phyloP scores from a whole-genome alignment of 148 eudicot species.

The Amaranthus palmeri region DNA sequence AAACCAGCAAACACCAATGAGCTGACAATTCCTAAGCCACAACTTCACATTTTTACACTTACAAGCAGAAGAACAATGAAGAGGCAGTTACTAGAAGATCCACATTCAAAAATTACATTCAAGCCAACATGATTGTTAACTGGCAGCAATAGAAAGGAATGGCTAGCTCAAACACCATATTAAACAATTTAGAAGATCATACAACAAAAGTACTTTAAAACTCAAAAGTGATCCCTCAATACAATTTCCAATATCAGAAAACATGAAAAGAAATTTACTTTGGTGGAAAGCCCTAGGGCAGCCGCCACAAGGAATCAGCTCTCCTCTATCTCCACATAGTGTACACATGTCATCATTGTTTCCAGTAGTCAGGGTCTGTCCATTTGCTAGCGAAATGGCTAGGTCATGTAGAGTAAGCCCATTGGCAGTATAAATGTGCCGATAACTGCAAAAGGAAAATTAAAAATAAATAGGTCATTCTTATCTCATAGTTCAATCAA shows the following conservation, averaged over 20 bases:
- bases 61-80: neutral
- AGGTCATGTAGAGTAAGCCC: constrained; percentile 89
- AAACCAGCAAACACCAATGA: neutral
- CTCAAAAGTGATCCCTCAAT: neutral
- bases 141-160: neutral
- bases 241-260: neutral
- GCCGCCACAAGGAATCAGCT: constrained; percentile 64
- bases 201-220: neutral
- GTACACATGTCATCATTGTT: constrained; percentile 94
- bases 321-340: constrained; percentile 84
- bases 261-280: constrained; percentile 23
- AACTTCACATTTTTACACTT: neutral
- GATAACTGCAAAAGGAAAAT: constrained; percentile 46
- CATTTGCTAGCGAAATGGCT: constrained; percentile 73
- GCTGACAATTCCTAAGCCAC: neutral
- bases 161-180: neutral
- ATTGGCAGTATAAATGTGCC: constrained; percentile 68
- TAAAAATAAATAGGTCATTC: constrained; percentile 1
- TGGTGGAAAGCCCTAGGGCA: constrained; percentile 63
- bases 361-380: constrained; percentile 58
- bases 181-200: neutral
- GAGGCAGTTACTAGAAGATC: neutral
- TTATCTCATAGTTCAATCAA: constrained; percentile 1
- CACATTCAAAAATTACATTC: neutral
- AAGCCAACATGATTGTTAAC: neutral